Base-by-base conservation (phyloP, 768 basidiomycete species). In the Pleurotus pulmonarius region DNA sequence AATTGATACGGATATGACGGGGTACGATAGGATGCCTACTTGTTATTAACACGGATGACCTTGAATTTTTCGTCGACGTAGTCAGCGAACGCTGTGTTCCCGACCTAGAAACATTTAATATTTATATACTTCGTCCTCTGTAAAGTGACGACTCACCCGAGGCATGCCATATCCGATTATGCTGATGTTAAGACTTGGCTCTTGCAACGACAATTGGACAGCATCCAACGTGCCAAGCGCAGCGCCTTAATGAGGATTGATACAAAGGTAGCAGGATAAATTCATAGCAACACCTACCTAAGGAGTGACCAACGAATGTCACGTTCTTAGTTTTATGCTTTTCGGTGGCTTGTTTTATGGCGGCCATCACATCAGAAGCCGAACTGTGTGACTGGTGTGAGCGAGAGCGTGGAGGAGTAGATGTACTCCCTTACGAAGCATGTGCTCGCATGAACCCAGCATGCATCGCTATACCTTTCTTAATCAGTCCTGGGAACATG, bases 21-120 rank as follows among this genome's bases (percentile, higher is more conserved):
- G 12, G 7, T 4, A 18, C 11, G 24, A 39, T 11, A 41, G 25
- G 3, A 25, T n/a, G n/a, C 39, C n/a, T 9, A 53, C 51, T 53
- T 53, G 18, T 53, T 53, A 13, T 53, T 53, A 9, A 53, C 41
- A 15, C 51, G 37, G 12, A 37, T 53, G 13, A 53, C 39, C 22
- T 53, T 43, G 22, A 41, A 13, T 22, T 53, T 37, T 6, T n/a
- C 34, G 13, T 53, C 51, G 5, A 53, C 8, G 15, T 53, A 53
- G 5, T 53, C 51, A 26, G 51, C 51, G 15, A 53, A 53, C 11
- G 51, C 51, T 4, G 51, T 53, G 25, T 53, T 53, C 20, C 51
- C 51, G 16, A 53, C n/a, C 51, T 53, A 16, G 29, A 0, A 4
- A 9, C 9, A 26, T 15, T 3, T n/a, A 15, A 13, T 16, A 51